Percentiles rank a stretch among this genome's conserved stretches.
Conservation (phyloP, 768 basidiomycete species). For the Boletus patriciae region DNA sequence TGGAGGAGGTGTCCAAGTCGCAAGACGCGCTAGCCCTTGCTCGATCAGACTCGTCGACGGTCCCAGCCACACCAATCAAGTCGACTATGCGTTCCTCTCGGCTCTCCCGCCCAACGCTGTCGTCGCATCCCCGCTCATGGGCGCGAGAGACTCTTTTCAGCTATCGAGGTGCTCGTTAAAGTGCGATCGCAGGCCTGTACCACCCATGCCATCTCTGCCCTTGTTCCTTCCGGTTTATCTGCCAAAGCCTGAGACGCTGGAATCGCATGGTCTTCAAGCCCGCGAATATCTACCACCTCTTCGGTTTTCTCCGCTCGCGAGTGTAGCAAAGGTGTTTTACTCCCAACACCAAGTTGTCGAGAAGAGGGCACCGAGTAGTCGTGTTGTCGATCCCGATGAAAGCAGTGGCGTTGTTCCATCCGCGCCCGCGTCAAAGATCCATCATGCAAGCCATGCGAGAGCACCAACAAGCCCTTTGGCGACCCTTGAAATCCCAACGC, state of each 20-base stretch:
- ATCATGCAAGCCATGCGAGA: neutral
- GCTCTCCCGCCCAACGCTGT: conserved; percentile 19
- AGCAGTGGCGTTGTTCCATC: neutral
- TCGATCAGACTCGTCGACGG: conserved; percentile 30
- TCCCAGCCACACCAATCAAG: conserved; percentile 11
- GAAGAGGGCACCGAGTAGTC: neutral
- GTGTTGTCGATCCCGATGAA: neutral
- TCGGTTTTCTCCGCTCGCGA: conserved; percentile 22
- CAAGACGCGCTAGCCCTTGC: conserved; percentile 16
- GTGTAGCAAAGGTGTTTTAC: conserved; percentile 5
- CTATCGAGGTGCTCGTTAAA: conserved; percentile 18
- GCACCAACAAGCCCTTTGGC: neutral
- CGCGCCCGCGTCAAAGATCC: neutral
- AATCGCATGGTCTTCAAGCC: neutral
- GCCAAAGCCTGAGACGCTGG: neutral
- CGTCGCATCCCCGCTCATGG: conserved; percentile 23
- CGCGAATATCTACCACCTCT: conserved; percentile 17
- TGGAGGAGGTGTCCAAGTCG: neutral
- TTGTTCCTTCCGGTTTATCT: conserved; percentile 10
- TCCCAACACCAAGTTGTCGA: neutral
- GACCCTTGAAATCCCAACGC: neutral
- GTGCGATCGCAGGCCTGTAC: conserved; percentile 14
- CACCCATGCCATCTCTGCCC: conserved; percentile 26
- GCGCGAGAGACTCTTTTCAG: conserved; percentile 32
- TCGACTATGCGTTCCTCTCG: conserved; percentile 27